phyloP scores from a whole-genome alignment of 768 basidiomycete species.

The Saitozyma podzolica region DNA sequence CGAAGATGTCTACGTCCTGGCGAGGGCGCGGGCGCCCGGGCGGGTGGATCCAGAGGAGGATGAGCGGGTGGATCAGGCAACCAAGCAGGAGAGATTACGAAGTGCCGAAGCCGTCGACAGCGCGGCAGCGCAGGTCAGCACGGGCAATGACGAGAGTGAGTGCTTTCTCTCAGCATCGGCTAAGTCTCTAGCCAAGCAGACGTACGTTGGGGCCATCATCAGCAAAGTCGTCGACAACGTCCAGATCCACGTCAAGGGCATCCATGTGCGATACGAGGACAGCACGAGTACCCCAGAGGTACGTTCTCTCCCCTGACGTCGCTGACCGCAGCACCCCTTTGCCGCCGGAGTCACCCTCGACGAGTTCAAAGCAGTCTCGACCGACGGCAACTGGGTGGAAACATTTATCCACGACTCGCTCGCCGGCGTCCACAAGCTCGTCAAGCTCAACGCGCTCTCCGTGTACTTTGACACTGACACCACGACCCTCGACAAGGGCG shows the following conservation, averaged over 20 bases:
- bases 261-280: slow-evolving; percentile 96
- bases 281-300: slow-evolving; percentile 88
- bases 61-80: slow-evolving; percentile 73
- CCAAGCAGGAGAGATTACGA: slow-evolving; percentile 83
- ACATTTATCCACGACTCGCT: slow-evolving; percentile 88
- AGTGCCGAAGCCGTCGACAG: slow-evolving; percentile 67
- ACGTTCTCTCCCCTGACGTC: slow-evolving; percentile 43
- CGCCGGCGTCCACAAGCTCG: slow-evolving; percentile 89
- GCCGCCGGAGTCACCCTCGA: slow-evolving; percentile 85
- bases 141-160: slow-evolving; percentile 48
- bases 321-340: slow-evolving; percentile 75
- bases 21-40: slow-evolving; percentile 68
- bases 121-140: slow-evolving; percentile 57
- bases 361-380: slow-evolving; percentile 83
- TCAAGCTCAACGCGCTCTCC: slow-evolving; percentile 79
- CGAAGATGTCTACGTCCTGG: slow-evolving; percentile 93
- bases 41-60: slow-evolving; percentile 78
- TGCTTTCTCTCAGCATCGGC: slow-evolving; percentile 22
- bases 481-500: slow-evolving; percentile 67
- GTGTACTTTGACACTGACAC: slow-evolving; percentile 95
- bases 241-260: slow-evolving; percentile 91
- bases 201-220: slow-evolving; percentile 75
- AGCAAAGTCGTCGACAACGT: slow-evolving; percentile 92
- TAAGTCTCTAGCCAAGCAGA: slow-evolving; percentile 63
- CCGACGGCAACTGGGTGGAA: slow-evolving; percentile 81